Percentiles rank a stretch among this genome's conserved stretches.
Evolutionary conservation across 2,329 filamentous ascomycete genomes (phyloP).

Genomic region (Pyricularia grisea): DNA sequence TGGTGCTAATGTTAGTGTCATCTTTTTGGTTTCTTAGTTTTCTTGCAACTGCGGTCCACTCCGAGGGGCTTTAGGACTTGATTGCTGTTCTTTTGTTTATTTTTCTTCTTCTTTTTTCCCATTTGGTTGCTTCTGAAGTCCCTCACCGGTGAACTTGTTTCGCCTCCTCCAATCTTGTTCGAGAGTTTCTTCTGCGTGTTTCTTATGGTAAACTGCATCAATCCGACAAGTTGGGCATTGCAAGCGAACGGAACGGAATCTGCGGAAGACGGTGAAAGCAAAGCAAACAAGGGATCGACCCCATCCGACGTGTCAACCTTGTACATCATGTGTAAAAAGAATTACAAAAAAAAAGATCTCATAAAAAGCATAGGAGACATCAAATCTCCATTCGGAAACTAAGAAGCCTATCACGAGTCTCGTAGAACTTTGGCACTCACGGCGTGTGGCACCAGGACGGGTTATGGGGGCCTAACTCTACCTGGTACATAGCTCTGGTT

Average conservation of each 20-base stretch:
- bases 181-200: background rate
- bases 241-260: background rate
- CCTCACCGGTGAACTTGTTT: background rate
- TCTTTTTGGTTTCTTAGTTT: background rate
- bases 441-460: background rate
- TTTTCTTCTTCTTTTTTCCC: no score
- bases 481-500: background rate
- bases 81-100: background rate
- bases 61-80: background rate
- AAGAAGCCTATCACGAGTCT: background rate
- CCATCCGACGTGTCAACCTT: background rate
- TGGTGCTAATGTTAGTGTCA: background rate
- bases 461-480: background rate
- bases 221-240: background rate
- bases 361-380: background rate
- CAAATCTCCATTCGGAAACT: background rate
- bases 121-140: background rate
- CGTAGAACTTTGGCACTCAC: background rate
- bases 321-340: background rate
- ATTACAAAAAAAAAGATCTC: no score
- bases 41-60: background rate
- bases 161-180: background rate
- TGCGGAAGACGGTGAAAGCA: background rate
- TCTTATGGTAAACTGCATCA: background rate
- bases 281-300: background rate